phyloP scores from a whole-genome alignment of 371 early-diverging fungal species.

The Mortierella sp. region DNA sequence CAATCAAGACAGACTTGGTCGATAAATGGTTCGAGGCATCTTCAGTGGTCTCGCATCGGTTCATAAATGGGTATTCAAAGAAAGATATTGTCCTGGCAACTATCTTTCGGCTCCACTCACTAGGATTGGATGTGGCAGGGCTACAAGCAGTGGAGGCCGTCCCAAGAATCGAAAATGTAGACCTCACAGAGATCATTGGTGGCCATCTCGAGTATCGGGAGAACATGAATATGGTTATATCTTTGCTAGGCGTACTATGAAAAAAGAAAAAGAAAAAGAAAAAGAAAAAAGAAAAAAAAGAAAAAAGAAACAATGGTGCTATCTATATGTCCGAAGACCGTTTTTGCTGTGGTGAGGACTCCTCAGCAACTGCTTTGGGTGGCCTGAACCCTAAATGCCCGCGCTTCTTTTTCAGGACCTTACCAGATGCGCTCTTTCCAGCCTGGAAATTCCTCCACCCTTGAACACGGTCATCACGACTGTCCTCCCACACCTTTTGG shows the following conservation, averaged over 20 bases:
- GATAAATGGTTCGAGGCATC: conserved; percentile 59
- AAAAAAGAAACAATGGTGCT: too few species aligned
- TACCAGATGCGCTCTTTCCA: conserved; percentile 60
- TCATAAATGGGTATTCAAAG: conserved; percentile 89
- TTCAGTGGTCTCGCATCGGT: conserved; percentile 83
- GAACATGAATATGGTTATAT: conserved; percentile 47
- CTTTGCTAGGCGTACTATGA: conserved; percentile 34
- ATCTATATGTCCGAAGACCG: conserved; percentile 13
- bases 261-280: too few species aligned
- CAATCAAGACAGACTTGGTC: conserved; percentile 60
- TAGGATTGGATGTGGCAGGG: conserved; percentile 83
- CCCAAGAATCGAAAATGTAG: conserved; percentile 80
- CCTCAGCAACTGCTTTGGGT: conserved; percentile 51
- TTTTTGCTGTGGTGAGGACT: conserved; percentile 40
- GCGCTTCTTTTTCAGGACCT: conserved; percentile 73
- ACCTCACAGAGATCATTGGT: conserved; percentile 76
- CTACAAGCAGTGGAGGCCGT: conserved; percentile 70
- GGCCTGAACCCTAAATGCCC: conserved; percentile 42
- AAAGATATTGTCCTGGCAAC: conserved; percentile 92
- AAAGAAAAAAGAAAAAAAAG: too few species aligned
- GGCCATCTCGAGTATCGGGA: conserved; percentile 88
- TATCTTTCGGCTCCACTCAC: conserved; percentile 77
- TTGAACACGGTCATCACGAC: conserved; percentile 72
- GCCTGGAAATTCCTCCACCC: conserved; percentile 75
- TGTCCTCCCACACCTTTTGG: conserved; percentile 78